phyloP scores from a whole-genome alignment of 129 eudicot genomes.

The Helianthus tuberosus region DNA sequence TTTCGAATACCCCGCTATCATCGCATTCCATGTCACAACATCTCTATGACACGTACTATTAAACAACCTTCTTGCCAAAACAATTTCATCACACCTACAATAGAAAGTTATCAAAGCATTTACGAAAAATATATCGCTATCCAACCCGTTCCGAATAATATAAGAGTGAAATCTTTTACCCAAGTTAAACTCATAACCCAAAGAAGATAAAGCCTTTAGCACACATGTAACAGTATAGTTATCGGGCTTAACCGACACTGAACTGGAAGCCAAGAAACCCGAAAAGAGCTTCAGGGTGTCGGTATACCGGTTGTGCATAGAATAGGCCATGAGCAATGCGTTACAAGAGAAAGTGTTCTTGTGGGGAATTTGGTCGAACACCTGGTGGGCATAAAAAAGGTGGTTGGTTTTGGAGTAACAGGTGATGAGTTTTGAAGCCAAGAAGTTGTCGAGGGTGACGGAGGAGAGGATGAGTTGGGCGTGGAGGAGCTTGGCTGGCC shows the following conservation, averaged over 20 bases:
- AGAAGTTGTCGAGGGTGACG: conserved; percentile 60
- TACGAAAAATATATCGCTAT: conserved; percentile 56
- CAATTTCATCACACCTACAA: conserved; percentile 61
- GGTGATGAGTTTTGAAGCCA: conserved; percentile 66
- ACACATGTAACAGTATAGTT: conserved; percentile 63
- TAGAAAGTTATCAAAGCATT: conserved; percentile 64
- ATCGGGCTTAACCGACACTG: conserved; percentile 46
- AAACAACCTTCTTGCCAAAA: conserved; percentile 57
- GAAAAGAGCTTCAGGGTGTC: conserved; percentile 46
- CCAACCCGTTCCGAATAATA: conserved; percentile 49
- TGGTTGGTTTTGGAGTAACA: conserved; percentile 46
- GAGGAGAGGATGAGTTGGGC: conserved; percentile 56
- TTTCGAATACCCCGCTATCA: conserved; percentile 80
- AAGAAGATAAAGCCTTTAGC: conserved; percentile 62
- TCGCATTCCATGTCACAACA: conserved; percentile 75
- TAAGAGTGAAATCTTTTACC: conserved; percentile 52
- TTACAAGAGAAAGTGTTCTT: conserved; percentile 64
- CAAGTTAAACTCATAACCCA: conserved; percentile 23
- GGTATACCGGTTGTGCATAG: conserved; percentile 30
- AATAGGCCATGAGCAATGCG: conserved; percentile 61
- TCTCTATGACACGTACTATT: conserved; percentile 52
- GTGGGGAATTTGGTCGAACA: conserved; percentile 75
- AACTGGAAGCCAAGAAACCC: conserved; percentile 20
- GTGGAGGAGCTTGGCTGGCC: conserved; percentile 58
- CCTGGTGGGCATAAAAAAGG: conserved; percentile 57